Conservation (phyloP, 495 filamentous ascomycete species). For the Lasiosphaeria hispida region DNA sequence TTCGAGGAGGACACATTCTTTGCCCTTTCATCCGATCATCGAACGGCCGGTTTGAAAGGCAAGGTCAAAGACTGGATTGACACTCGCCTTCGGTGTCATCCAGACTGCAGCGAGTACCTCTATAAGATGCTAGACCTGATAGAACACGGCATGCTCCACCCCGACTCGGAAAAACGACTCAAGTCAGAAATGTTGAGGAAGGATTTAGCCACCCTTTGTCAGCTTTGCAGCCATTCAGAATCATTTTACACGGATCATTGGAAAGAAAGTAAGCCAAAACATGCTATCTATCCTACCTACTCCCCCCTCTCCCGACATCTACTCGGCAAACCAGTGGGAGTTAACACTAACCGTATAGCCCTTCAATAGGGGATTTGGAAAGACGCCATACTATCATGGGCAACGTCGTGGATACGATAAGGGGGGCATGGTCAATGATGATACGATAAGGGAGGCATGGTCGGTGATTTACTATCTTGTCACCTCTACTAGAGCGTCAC, state of each 20-base stretch:
- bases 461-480: background rate
- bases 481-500: no score
- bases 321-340: no score
- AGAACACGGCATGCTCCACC: conserved; percentile 1
- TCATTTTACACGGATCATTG: conserved; percentile 1
- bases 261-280: background rate
- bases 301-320: no score
- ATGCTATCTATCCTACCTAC: no score
- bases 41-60: background rate
- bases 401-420: no score
- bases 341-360: no score
- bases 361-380: no score
- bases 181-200: background rate
- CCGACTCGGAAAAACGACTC: background rate
- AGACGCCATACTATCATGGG: no score
- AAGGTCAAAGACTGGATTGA: background rate
- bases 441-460: no score
- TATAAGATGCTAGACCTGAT: conserved; percentile 1
- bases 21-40: background rate
- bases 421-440: no score
- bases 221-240: background rate
- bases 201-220: background rate
- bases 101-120: background rate
- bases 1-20: conserved; percentile 10
- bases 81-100: background rate